Evolutionary conservation across 495 filamentous ascomycete genomes (phyloP).

Genomic region (Glutinoglossum americanum): DNA sequence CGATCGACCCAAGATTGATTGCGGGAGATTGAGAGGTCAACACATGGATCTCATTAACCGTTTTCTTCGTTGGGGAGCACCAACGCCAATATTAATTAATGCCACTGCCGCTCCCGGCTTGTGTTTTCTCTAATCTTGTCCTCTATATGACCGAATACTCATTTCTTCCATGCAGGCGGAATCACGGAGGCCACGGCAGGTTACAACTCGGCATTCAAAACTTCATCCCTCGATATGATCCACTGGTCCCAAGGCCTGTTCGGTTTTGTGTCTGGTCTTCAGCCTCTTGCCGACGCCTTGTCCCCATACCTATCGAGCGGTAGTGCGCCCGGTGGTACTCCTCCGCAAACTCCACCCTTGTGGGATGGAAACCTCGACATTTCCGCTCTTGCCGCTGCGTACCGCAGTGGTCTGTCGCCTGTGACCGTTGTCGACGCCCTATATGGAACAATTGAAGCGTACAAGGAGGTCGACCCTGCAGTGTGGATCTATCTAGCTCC

Average conservation of each 20-base stretch:
- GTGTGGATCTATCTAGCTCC: conserved; percentile 31
- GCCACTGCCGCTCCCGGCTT: background rate
- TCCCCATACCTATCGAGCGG: conserved; percentile 3
- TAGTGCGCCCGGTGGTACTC: conserved; percentile 6
- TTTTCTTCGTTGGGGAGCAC: background rate
- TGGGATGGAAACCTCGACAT: conserved; percentile 23
- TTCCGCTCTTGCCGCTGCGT: conserved; percentile 16
- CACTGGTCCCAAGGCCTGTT: conserved; percentile 28
- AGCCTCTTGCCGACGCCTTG: conserved; percentile 15
- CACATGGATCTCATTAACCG: no score
- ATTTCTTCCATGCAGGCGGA: conserved; percentile 13
- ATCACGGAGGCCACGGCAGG: conserved; percentile 24
- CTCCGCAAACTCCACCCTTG: conserved; percentile 15
- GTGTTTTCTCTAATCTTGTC: background rate
- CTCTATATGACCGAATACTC: background rate
- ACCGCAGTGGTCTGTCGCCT: conserved; percentile 22
- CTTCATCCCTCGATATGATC: conserved; percentile 22
- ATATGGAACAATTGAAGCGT: conserved; percentile 23
- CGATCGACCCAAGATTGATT: background rate
- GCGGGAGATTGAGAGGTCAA: background rate
- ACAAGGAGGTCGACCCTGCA: conserved; percentile 25
- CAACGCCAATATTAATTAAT: no score
- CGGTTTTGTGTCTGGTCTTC: conserved; percentile 23
- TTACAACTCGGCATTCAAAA: conserved; percentile 22
- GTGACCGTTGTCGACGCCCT: conserved; percentile 20